Percentiles rank a stretch among this genome's conserved stretches.
Evolutionary conservation across 2,329 filamentous ascomycete genomes (phyloP).

Genomic region (Sarocladiaceae sp.): DNA sequence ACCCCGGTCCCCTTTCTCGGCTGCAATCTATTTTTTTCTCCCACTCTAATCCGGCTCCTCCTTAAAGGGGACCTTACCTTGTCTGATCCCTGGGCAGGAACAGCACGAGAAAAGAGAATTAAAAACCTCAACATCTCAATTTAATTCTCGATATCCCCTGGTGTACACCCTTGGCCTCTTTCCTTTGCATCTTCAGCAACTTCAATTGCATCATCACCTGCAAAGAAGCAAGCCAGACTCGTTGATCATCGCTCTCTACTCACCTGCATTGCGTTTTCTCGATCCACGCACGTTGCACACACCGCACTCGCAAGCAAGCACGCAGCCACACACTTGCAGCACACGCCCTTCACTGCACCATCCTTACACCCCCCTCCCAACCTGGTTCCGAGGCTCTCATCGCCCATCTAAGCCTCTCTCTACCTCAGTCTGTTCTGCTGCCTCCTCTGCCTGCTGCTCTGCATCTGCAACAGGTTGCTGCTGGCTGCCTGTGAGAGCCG

Average conservation of each 20-base stretch:
- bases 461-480: neutral
- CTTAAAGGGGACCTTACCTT: too few relatives aligned
- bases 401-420: conserved; percentile 3
- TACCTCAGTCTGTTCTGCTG: neutral
- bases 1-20: conserved; percentile 6
- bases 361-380: neutral
- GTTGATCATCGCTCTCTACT: too few relatives aligned
- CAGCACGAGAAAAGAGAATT: neutral
- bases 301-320: too few relatives aligned
- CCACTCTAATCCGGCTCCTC: neutral
- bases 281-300: neutral
- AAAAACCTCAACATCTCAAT: conserved; percentile 3
- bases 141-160: neutral
- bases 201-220: neutral
- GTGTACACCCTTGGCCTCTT: neutral
- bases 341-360: neutral
- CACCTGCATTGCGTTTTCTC: too few relatives aligned
- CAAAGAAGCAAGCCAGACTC: neutral
- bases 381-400: neutral
- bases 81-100: too few relatives aligned
- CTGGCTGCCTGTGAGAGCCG: conserved; percentile 7
- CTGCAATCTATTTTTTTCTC: conserved; percentile 5
- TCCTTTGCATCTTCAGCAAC: neutral
- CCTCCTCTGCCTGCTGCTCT: neutral
- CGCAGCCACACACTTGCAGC: neutral